phyloP scores from a whole-genome alignment of 2,329 filamentous ascomycete species.

The Aspergillus caelatus region DNA sequence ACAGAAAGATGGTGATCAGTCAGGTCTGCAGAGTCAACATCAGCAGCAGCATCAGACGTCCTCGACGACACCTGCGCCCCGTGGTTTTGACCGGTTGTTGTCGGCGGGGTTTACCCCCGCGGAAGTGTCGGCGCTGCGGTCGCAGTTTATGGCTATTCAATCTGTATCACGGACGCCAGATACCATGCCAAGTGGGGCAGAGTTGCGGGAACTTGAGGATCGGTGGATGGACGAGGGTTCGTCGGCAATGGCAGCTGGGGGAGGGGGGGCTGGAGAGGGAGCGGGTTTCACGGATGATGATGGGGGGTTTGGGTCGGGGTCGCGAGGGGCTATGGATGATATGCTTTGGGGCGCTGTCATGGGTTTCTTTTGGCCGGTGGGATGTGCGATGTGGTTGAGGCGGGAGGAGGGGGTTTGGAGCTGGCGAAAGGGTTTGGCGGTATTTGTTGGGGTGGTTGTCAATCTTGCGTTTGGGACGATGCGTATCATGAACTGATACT shows the following conservation, averaged over 20 bases:
- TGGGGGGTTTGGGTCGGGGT: conserved; percentile 46
- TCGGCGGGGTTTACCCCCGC: conserved; percentile 77
- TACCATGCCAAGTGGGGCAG: conserved; percentile 78
- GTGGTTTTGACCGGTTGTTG: conserved; percentile 87
- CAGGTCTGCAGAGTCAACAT: conserved; percentile 15
- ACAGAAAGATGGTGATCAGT: background rate
- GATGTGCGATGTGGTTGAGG: conserved; percentile 80
- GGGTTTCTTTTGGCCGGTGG: conserved; percentile 94
- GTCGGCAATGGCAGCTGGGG: conserved; percentile 49
- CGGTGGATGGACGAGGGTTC: conserved; percentile 77
- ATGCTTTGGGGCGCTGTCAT: conserved; percentile 85
- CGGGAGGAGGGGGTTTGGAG: conserved; percentile 87
- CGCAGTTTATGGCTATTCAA: conserved; percentile 87
- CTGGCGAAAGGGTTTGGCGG: conserved; percentile 80
- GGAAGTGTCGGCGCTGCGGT: conserved; percentile 81
- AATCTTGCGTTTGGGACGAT: conserved; percentile 77
- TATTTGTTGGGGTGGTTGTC: conserved; percentile 79
- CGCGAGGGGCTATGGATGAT: conserved; percentile 70
- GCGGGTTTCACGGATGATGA: conserved; percentile 35
- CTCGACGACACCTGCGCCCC: conserved; percentile 61
- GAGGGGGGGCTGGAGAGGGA: conserved; percentile 39
- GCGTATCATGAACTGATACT: conserved; percentile 52
- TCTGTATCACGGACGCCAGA: conserved; percentile 82
- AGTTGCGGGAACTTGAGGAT: conserved; percentile 80
- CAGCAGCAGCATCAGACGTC: conserved; percentile 23